These are phyloP conservation scores for Cucurbitaria berberidis DNA, from an alignment of 2,329 filamentous ascomycete genomes.

Conservation along the genomic window DNA sequence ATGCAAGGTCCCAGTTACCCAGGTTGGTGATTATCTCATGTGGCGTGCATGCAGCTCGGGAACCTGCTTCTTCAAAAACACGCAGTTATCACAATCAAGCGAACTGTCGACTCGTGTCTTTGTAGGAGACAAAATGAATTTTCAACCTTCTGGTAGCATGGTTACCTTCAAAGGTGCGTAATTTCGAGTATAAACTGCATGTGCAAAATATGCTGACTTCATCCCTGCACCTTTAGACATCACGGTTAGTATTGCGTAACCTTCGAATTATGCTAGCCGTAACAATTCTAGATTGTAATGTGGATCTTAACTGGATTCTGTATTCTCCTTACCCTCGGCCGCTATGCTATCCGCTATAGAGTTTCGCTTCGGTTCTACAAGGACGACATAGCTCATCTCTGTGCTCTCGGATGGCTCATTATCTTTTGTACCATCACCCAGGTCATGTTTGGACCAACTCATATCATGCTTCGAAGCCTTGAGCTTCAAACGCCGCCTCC, in stretches of 20 bases:
- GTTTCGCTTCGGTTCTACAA: conserved; percentile 3
- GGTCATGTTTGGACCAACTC: conserved; percentile 3
- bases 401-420: conserved; percentile 6
- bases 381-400: conserved; percentile 6
- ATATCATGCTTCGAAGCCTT: not conserved
- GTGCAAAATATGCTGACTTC: not conserved
- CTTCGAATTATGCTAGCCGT: not conserved
- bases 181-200: not conserved
- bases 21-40: not conserved
- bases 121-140: not conserved
- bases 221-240: not conserved
- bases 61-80: not conserved
- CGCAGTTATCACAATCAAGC: not conserved
- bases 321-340: conserved; percentile 4
- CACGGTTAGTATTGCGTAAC: not conserved
- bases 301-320: conserved; percentile 4
- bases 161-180: not conserved
- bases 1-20: not conserved
- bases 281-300: conserved; percentile 5
- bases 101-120: not conserved
- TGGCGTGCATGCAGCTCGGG: not conserved
- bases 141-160: not conserved
- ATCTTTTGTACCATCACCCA: conserved; percentile 2
- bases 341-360: conserved; percentile 2
- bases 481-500: not conserved